Conservation (phyloP, 768 basidiomycete genomes). For the Suillus bovinus region DNA sequence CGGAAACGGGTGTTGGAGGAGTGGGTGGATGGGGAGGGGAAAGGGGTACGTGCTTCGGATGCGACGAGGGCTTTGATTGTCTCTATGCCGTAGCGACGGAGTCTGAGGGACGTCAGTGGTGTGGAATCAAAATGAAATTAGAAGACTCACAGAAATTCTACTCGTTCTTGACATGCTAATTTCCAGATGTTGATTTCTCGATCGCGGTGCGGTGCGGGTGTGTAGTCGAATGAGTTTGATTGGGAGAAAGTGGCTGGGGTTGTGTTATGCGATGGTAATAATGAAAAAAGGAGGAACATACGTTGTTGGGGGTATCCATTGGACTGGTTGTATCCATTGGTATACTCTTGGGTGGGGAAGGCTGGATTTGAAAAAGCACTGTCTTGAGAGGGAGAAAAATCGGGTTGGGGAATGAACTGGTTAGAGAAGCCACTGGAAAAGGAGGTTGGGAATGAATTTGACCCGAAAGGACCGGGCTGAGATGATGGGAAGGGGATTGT, state of each 20-base stretch:
- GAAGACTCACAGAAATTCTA: slow-evolving; percentile 32
- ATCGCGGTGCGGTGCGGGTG: slow-evolving; percentile 32
- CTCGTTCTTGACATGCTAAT: slow-evolving; percentile 35
- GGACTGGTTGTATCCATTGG: background rate
- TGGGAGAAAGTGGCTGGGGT: background rate
- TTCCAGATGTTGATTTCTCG: slow-evolving; percentile 37
- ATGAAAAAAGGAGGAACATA: background rate
- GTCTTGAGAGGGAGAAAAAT: background rate
- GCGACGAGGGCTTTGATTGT: slow-evolving; percentile 35
- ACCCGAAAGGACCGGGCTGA: background rate
- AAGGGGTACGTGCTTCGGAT: slow-evolving; percentile 24
- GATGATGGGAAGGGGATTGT: background rate
- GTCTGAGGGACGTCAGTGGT: slow-evolving; percentile 14
- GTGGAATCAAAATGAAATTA: slow-evolving; percentile 10
- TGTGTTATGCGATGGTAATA: background rate
- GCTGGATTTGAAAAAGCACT: background rate
- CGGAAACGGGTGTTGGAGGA: slow-evolving; percentile 22
- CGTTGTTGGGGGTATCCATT: slow-evolving; percentile 5
- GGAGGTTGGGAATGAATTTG: background rate
- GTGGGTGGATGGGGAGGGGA: background rate
- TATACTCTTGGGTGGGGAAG: background rate
- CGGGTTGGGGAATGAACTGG: slow-evolving; percentile 1
- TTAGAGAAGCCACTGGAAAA: slow-evolving; percentile 1
- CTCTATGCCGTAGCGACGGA: slow-evolving; percentile 33
- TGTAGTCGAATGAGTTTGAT: slow-evolving; percentile 4